Base-by-base conservation (phyloP, 495 filamentous ascomycete species). In the Xylaria venustula region DNA sequence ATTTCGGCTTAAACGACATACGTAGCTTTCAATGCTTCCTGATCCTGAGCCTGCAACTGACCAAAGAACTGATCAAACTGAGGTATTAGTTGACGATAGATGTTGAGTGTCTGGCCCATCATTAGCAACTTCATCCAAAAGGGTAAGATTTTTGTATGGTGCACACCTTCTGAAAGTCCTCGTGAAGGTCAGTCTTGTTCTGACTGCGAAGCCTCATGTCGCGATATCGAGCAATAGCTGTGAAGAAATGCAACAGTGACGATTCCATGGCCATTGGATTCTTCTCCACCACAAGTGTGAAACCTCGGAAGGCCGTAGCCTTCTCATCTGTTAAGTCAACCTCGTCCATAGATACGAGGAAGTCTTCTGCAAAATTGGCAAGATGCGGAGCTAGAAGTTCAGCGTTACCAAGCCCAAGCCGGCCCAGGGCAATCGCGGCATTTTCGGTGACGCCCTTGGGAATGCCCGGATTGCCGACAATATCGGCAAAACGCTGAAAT, bases 381-480 rank as follows among this genome's bases (percentile, higher is more conserved):
- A 99, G 83, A 41, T 90, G 88, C 9, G 92, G 89, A 0, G 92
- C 90, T 41, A 98, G 80, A 36, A 87, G 76, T 22, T 88, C 86
- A 26, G 88, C 81, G 66, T 88, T 90, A 58, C 87, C 88, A n/a
- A 97, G 81, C 7, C 95, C 94, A 25, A 99, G 80, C 34, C 94
- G 85, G 19, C 94, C 95, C 14, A 99, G 77, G 9, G 93, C 93
- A 71, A 97, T 94, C 3, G 92, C 93, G 1, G 94, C 93, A 70
- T 98, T 98, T 71, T 98, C 95, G 49, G 88, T 89, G 11, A 99
- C 89, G 0, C 92, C 95, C 65, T 87, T 84, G n/a, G 95, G 93
- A 14, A 97, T 88, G 65, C 90, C 87, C 1, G 87, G 85, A 65
- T 91, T 92, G 64, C 84, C 85, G 49, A 97, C 84, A 64, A 99